Evolutionary conservation across 1,139 yeast genomes (phyloP), one percentile per base, ranked within the genome.

Genomic region (Suzukiozyma palmioleophila): DNA sequence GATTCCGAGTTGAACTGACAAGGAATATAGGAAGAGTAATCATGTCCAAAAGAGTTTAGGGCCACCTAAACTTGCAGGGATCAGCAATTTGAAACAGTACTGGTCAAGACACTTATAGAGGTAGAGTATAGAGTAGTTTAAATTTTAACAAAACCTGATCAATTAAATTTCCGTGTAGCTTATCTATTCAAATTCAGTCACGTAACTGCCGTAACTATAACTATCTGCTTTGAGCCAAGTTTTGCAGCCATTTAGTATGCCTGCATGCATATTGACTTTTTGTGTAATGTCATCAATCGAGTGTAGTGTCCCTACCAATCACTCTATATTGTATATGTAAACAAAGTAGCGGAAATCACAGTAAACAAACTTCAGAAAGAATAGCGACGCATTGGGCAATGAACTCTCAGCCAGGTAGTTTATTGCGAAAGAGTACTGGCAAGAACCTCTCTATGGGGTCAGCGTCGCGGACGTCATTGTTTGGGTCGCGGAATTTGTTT

Each of bases 381-480:
- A 26, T 13, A 26, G 14, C 29, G 13, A 13, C 14, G 14, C 6
- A 28, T 28, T 13, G 10, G 31, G 28, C 8, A 33, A 28, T 30
- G 31, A 33, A 43, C 34, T 47, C 50, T 13, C 56, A 48, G 39
- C 63, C 62, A 33, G 51, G 64, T 33, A 55, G 63, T 40, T 47
- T 60, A 33, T 53, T 60, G 50, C 54, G 60, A 47, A 59, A 50
- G 49, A 56, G 47, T 46, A 52, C 52, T 36, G 62, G 65, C 27
- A 64, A 63, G 43, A 48, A 68, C 38, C 56, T 66, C 36, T 61
- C 67, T 34, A 58, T 63, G 56, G 67, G 65, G 6, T 55, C 66
- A 9, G 69, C 70, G 27, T 57, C 69, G 2, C 50, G 72, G 28
- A 50, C 64, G 28, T 56, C 66, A n/a, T 46, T 62, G 18, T 49